phyloP scores from a whole-genome alignment of 352 stramenopile genomes.

The Globisporangium camurandrum region DNA sequence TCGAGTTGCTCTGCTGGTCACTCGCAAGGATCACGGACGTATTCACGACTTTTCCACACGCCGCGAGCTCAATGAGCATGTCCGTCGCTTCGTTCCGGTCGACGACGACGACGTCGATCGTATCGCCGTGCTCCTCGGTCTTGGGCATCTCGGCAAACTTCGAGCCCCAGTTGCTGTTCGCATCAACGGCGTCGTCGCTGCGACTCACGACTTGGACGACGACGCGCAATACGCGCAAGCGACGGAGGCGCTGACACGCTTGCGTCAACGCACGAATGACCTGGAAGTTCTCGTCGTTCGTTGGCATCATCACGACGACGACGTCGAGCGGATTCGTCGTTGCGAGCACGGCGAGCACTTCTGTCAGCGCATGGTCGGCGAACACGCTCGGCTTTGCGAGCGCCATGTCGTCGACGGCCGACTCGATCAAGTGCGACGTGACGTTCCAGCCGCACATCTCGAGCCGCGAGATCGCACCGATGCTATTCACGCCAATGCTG shows the following conservation, averaged over 20 bases:
- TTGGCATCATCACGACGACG: conserved; percentile 55
- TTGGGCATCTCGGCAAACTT: conserved; percentile 48
- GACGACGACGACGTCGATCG: conserved; percentile 58
- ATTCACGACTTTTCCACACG: conserved; percentile 57
- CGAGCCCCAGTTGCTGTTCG: conserved; percentile 23
- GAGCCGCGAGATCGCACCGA: conserved; percentile 31
- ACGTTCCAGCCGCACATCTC: conserved; percentile 61
- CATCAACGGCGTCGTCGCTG: conserved; percentile 6
- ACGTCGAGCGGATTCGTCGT: conserved; percentile 39
- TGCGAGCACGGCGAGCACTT: conserved; percentile 25
- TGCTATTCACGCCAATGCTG: conserved; percentile 19
- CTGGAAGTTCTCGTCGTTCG: conserved; percentile 41
- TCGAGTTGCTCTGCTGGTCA: conserved; percentile 18
- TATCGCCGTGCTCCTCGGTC: conserved; percentile 45
- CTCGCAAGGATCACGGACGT: conserved; percentile 29
- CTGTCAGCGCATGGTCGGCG: conserved; percentile 8
- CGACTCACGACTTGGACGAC: conserved; percentile 40
- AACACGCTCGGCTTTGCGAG: conserved; percentile 9
- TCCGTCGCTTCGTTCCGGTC: conserved; percentile 52
- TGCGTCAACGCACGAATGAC: conserved; percentile 42
- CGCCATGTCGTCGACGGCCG: conserved; percentile 16
- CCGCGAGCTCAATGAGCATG: conserved; percentile 60
- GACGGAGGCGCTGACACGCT: conserved; percentile 36
- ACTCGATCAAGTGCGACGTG: conserved; percentile 31
- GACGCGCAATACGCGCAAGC: conserved; percentile 42